phyloP scores from a whole-genome alignment of 805 yeast species.

The Metschnikowia lunata region DNA sequence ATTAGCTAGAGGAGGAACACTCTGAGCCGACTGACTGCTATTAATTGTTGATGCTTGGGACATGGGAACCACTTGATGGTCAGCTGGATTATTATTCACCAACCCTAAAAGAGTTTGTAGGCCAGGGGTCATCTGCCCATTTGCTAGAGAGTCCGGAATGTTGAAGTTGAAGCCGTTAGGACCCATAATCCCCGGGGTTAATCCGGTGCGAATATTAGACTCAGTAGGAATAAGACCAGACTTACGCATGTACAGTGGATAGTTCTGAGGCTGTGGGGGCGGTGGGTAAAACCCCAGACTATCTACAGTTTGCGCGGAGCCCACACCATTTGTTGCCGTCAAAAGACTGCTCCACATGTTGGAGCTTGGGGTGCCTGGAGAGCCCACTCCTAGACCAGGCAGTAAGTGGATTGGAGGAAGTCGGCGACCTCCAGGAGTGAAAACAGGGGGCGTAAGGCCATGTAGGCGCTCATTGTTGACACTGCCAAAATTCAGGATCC shows the following conservation, averaged over 20 bases:
- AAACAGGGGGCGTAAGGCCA: conserved; percentile 44
- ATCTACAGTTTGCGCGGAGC: conserved; percentile 3
- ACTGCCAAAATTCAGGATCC: conserved; percentile 30
- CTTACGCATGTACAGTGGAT: conserved; percentile 33
- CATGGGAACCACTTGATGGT: background rate
- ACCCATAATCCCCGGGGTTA: conserved; percentile 53
- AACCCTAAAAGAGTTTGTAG: conserved; percentile 38
- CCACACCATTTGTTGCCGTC: conserved; percentile 33
- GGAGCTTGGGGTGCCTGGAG: conserved; percentile 51
- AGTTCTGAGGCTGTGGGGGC: background rate
- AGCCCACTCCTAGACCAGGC: conserved; percentile 39
- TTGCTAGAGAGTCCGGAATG: conserved; percentile 36
- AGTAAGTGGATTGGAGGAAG: conserved; percentile 50
- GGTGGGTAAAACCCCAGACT: conserved; percentile 6
- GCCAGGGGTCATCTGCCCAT: conserved; percentile 48
- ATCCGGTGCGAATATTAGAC: conserved; percentile 63
- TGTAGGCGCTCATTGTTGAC: conserved; percentile 24
- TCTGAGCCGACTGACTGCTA: background rate
- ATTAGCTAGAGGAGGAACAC: background rate
- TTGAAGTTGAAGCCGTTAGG: conserved; percentile 32
- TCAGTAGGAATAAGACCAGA: conserved; percentile 77
- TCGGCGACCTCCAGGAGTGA: conserved; percentile 58
- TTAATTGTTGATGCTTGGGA: background rate
- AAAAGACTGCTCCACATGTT: conserved; percentile 46
- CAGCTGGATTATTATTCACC: conserved; percentile 7